Percentiles rank a stretch among this genome's conserved stretches.
Conservation (phyloP, 1,139 yeast genomes). For the Debaryomyces nepalensis region DNA sequence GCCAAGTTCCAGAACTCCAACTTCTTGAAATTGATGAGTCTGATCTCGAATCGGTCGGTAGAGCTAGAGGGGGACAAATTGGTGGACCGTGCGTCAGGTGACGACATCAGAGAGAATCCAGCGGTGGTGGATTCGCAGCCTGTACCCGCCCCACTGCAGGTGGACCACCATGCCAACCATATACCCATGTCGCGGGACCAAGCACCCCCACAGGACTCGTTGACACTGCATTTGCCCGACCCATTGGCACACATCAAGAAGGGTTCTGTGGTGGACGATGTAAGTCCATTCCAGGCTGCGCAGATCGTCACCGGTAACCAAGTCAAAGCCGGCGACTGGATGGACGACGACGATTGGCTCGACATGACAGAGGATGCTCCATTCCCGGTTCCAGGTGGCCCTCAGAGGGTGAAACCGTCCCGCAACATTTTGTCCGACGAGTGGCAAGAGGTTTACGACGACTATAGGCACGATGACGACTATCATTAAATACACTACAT, state of each 20-base stretch:
- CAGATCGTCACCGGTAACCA: conserved; percentile 49
- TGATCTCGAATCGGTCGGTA: conserved; percentile 42
- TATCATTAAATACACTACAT: conserved; percentile 18
- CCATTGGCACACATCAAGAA: conserved; percentile 52
- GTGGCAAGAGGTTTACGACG: conserved; percentile 47
- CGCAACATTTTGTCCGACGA: conserved; percentile 29
- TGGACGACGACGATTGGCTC: conserved; percentile 41
- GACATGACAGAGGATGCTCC: conserved; percentile 17
- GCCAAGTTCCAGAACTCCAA: conserved; percentile 43
- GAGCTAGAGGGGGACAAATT: conserved; percentile 49
- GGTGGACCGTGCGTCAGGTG: conserved; percentile 33
- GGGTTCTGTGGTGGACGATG: conserved; percentile 36
- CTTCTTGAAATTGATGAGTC: conserved; percentile 47
- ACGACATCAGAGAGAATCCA: conserved; percentile 29
- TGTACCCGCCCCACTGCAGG: conserved; percentile 1
- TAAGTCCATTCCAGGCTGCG: conserved; percentile 47
- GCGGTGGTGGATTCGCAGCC: not conserved
- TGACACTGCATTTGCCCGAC: conserved; percentile 42
- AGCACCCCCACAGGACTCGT: conserved; percentile 19
- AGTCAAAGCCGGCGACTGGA: conserved; percentile 41
- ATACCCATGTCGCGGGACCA: not conserved
- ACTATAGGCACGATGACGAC: conserved; percentile 48
- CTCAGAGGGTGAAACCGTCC: conserved; percentile 14
- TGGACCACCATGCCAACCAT: not conserved
- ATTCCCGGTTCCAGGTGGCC: conserved; percentile 7